Percentiles rank a stretch among this genome's conserved stretches.
Evolutionary conservation across 1,139 yeast genomes (phyloP).

Genomic region (Candida sp.): DNA sequence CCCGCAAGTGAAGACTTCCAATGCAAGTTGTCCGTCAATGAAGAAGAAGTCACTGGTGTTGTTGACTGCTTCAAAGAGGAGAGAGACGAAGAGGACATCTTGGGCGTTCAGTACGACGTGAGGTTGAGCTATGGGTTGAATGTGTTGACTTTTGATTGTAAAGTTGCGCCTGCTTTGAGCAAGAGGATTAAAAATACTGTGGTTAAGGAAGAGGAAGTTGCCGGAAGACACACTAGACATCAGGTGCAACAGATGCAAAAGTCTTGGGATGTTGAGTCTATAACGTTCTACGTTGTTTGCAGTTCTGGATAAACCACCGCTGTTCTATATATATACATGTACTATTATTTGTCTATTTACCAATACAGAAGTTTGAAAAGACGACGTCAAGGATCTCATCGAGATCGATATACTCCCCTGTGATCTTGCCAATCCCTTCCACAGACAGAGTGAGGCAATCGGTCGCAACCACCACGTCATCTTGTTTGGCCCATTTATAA

Average conservation of each 20-base stretch:
- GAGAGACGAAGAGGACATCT: conserved; percentile 14
- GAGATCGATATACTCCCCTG: conserved; percentile 87
- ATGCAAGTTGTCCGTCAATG: conserved; percentile 50
- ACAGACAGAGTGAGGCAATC: conserved; percentile 78
- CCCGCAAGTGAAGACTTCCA: conserved; percentile 45
- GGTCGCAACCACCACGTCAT: conserved; percentile 81
- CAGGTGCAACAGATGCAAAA: conserved; percentile 51
- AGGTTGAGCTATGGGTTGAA: conserved; percentile 55
- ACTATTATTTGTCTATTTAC: conserved; percentile 50
- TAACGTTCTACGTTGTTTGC: conserved; percentile 36
- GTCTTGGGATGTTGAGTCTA: conserved; percentile 52
- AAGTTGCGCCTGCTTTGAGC: conserved; percentile 44
- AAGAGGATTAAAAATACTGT: conserved; percentile 33
- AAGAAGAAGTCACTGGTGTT: conserved; percentile 47
- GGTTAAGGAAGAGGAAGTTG: conserved; percentile 25
- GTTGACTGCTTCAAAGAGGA: conserved; percentile 43
- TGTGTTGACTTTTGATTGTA: conserved; percentile 49
- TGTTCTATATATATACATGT: no score
- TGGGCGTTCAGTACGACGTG: conserved; percentile 50
- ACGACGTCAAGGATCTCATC: conserved; percentile 94
- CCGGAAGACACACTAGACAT: conserved; percentile 52
- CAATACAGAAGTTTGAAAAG: conserved; percentile 91
- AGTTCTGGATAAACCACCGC: conserved; percentile 17
- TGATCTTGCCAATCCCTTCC: conserved; percentile 90
- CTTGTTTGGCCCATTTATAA: conserved; percentile 47